Evolutionary conservation across 495 filamentous ascomycete genomes (phyloP).

Genomic region (Penicillium maclennaniae): DNA sequence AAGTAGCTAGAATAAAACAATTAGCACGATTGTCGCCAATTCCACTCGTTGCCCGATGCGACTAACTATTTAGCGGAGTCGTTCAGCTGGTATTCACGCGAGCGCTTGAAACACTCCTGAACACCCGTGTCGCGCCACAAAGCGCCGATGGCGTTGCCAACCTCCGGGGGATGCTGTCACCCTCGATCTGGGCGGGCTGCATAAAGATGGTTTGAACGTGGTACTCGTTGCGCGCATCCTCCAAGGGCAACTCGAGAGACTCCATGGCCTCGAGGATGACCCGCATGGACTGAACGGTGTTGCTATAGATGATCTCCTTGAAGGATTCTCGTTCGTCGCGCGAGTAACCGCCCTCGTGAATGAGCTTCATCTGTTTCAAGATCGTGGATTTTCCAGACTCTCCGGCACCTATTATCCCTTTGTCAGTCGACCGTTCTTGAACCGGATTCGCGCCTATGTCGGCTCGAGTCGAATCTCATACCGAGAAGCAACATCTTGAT

Average conservation of each 20-base stretch:
- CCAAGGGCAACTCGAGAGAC: slow-evolving; percentile 81
- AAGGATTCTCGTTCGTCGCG: slow-evolving; percentile 56
- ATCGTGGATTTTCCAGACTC: slow-evolving; percentile 99
- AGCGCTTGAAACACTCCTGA: slow-evolving; percentile 92
- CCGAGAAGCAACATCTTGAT: slow-evolving; percentile 99
- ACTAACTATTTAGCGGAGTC: slow-evolving; percentile 97
- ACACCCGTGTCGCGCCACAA: slow-evolving; percentile 95
- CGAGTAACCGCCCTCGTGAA: slow-evolving; percentile 55
- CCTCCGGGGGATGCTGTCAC: slow-evolving; percentile 93
- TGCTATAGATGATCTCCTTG: slow-evolving; percentile 98
- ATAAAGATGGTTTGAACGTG: slow-evolving; percentile 95
- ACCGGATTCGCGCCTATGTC: not conserved
- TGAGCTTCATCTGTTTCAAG: slow-evolving; percentile 93
- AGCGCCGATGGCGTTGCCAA: slow-evolving; percentile 86
- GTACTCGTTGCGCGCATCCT: slow-evolving; percentile 84
- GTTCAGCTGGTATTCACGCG: slow-evolving; percentile 94
- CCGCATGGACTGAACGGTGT: slow-evolving; percentile 93
- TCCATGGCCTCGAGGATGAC: slow-evolving; percentile 97
- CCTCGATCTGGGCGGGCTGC: slow-evolving; percentile 93
- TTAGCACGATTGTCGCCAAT: not conserved
- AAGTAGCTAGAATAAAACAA: slow-evolving; percentile 69
- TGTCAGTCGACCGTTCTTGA: slow-evolving; percentile 10
- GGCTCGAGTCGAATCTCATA: slow-evolving; percentile 42
- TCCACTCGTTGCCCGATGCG: not conserved
- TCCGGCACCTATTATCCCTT: slow-evolving; percentile 71